Percentiles rank a stretch among this genome's conserved stretches.
These are phyloP conservation scores for Penicillium ochrochloron DNA, from an alignment of 495 filamentous ascomycete genomes.

Conservation along the genomic window DNA sequence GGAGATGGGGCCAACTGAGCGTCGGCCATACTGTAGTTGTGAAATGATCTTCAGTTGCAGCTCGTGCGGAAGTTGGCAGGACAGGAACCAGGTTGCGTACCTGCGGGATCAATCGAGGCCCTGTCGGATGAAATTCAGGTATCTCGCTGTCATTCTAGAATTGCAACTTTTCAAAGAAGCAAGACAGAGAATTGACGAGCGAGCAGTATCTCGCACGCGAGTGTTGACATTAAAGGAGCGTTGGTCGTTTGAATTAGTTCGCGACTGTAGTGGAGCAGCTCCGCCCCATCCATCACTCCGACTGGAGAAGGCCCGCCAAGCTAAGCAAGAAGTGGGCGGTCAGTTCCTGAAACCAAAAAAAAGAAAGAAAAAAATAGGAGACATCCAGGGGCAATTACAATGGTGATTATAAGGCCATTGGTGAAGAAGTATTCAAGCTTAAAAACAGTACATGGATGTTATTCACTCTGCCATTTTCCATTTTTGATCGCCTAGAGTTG, in stretches of 20 bases:
- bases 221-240: constrained; percentile 38
- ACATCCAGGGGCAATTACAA: constrained; percentile 4
- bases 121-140: constrained; percentile 9
- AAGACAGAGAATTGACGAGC: constrained; percentile 2
- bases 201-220: constrained; percentile 17
- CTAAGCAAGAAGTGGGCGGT: constrained; percentile 30
- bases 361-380: constrained; percentile 17
- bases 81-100: constrained; percentile 23
- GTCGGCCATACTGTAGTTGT: constrained; percentile 37
- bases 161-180: not conserved
- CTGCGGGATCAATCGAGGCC: constrained; percentile 27
- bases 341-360: constrained; percentile 14
- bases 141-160: constrained; percentile 23
- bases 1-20: constrained; percentile 24
- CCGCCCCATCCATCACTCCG: constrained; percentile 28
- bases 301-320: constrained; percentile 40
- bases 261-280: constrained; percentile 38
- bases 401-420: not conserved
- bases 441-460: no score
- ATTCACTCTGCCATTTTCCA: not conserved
- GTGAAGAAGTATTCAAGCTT: not conserved
- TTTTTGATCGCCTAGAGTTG: not conserved
- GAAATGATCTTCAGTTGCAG: constrained; percentile 29
- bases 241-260: constrained; percentile 30
- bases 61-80: constrained; percentile 11